Conservation (phyloP, 306 rosid species). For the Begonia masoniana region DNA sequence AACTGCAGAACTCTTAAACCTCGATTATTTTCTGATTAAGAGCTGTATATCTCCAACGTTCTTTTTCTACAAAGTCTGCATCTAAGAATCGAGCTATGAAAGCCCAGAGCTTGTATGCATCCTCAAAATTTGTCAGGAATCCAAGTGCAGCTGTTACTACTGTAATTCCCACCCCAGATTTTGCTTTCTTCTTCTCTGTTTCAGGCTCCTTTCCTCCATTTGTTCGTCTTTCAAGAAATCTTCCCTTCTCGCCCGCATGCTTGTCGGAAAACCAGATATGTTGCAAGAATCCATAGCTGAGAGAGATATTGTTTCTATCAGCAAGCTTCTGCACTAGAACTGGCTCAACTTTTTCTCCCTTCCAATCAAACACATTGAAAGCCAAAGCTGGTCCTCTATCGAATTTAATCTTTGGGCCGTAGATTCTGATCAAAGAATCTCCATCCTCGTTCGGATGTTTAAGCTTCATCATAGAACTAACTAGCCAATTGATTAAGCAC, state of each 20-base stretch:
- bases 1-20: slow-evolving; percentile 18
- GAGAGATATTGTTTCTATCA: slow-evolving; percentile 67
- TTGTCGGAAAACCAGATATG: slow-evolving; percentile 68
- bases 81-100: slow-evolving; percentile 75
- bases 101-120: slow-evolving; percentile 83
- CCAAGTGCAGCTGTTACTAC: slow-evolving; percentile 90
- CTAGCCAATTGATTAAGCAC: slow-evolving; percentile 79
- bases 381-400: slow-evolving; percentile 86
- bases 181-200: slow-evolving; percentile 22
- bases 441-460: slow-evolving; percentile 69
- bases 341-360: slow-evolving; percentile 83
- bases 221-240: slow-evolving; percentile 34
- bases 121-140: slow-evolving; percentile 84
- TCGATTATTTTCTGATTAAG: slow-evolving; percentile 73
- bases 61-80: slow-evolving; percentile 45
- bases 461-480: slow-evolving; percentile 66
- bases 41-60: slow-evolving; percentile 84
- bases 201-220: not conserved
- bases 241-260: slow-evolving; percentile 46
- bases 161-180: slow-evolving; percentile 37
- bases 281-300: slow-evolving; percentile 58
- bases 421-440: slow-evolving; percentile 42
- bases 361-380: slow-evolving; percentile 88
- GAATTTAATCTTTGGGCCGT: slow-evolving; percentile 75
- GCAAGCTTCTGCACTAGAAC: slow-evolving; percentile 86